Percentiles rank a stretch among this genome's conserved stretches.
Evolutionary conservation across 306 rosid genomes (phyloP).

Genomic region (Quercus engelmannii): DNA sequence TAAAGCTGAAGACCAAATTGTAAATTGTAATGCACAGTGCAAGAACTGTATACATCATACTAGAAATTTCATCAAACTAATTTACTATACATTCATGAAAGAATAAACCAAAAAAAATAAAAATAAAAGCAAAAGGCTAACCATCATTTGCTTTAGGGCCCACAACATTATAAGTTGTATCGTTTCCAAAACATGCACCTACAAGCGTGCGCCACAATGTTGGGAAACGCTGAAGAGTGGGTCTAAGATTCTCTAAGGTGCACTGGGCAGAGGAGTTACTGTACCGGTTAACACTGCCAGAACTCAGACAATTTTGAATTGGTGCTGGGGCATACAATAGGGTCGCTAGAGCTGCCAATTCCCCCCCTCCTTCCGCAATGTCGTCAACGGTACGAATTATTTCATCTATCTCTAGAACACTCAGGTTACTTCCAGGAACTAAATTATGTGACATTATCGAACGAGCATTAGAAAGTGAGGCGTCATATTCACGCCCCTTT

Average conservation of each 20-base stretch:
- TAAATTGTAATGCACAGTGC: neutral
- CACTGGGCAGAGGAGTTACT: conserved; percentile 84
- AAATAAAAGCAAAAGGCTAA: conserved; percentile 36
- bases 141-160: conserved; percentile 69
- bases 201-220: conserved; percentile 81
- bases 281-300: conserved; percentile 77
- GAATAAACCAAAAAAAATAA: neutral
- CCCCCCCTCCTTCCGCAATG: conserved; percentile 97
- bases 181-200: conserved; percentile 78
- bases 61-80: neutral
- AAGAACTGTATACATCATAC: conserved; percentile 1
- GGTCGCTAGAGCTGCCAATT: conserved; percentile 94
- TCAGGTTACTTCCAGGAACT: conserved; percentile 58
- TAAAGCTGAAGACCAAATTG: conserved; percentile 48
- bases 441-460: conserved; percentile 54
- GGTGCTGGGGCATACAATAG: conserved; percentile 80
- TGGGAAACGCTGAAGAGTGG: conserved; percentile 77
- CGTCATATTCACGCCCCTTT: conserved; percentile 80
- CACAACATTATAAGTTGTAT: conserved; percentile 43
- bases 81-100: conserved; percentile 15
- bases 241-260: conserved; percentile 91
- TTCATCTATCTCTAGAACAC: conserved; percentile 69
- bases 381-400: conserved; percentile 91
- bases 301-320: conserved; percentile 72
- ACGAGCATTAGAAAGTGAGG: conserved; percentile 88